These are phyloP conservation scores for Melampsora americana DNA, from an alignment of 1,284 basidiomycete species.

Conservation along the genomic window DNA sequence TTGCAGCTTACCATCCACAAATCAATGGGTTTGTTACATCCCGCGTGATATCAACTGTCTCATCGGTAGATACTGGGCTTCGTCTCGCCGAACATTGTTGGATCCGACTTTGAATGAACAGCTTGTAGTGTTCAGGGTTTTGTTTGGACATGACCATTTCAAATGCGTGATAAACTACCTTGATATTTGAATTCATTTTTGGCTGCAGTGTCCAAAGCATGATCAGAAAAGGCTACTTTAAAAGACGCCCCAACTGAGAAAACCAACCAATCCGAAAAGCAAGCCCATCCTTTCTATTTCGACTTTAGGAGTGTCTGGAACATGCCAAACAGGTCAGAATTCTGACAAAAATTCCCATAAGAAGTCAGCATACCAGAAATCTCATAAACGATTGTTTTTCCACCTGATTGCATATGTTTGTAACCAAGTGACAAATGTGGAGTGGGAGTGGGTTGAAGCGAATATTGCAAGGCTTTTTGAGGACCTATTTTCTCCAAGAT, in stretches of 20 bases:
- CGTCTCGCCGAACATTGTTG: slow-evolving; percentile 26
- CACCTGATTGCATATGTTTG: slow-evolving; percentile 1
- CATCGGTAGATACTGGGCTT: slow-evolving; percentile 11
- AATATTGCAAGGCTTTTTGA: slow-evolving; percentile 39
- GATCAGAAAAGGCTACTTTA: neutral
- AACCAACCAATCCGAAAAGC: slow-evolving; percentile 38
- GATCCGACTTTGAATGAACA: slow-evolving; percentile 25
- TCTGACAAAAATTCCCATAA: neutral
- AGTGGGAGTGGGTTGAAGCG: slow-evolving; percentile 1
- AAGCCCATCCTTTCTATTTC: slow-evolving; percentile 30
- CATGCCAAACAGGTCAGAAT: neutral
- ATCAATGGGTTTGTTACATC: slow-evolving; percentile 40
- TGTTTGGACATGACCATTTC: slow-evolving; percentile 8
- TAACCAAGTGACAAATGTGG: slow-evolving; percentile 8
- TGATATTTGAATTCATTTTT: slow-evolving; percentile 14
- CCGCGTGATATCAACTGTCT: slow-evolving; percentile 32
- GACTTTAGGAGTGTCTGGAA: slow-evolving; percentile 25
- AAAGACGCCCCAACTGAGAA: neutral
- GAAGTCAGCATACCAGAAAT: slow-evolving; percentile 16
- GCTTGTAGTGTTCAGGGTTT: slow-evolving; percentile 13
- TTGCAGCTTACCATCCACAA: slow-evolving; percentile 17
- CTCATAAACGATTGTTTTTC: slow-evolving; percentile 12
- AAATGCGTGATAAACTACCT: slow-evolving; percentile 22
- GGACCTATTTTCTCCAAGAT: slow-evolving; percentile 29
- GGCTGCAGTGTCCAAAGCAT: neutral